Conservation (phyloP, 148 eudicot species). For the Fagopyrum homotropicum region DNA sequence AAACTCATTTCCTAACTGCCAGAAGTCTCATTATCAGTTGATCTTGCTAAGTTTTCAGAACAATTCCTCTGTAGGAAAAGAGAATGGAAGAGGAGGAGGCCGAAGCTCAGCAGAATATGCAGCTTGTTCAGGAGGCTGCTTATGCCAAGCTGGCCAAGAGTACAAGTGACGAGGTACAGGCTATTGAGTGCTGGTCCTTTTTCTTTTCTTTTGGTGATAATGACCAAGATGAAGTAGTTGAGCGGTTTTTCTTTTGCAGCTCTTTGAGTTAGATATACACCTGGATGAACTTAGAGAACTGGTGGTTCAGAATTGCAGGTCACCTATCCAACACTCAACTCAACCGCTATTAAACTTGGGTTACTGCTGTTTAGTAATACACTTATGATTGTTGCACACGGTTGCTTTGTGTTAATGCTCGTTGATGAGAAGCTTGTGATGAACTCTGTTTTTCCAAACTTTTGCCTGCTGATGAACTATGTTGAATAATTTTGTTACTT, state of each 20-base stretch:
- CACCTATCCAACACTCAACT: not conserved
- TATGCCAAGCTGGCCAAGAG: constrained; percentile 66
- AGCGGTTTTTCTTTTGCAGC: constrained; percentile 30
- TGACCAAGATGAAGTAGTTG: not conserved
- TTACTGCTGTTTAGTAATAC: not conserved
- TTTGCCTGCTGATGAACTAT: not conserved
- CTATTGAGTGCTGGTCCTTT: not conserved
- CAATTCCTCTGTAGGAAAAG: constrained; percentile 42
- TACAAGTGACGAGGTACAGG: constrained; percentile 55
- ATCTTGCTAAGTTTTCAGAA: not conserved
- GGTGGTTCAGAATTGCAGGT: constrained; percentile 66
- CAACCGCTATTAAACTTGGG: not conserved
- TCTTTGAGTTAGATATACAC: constrained; percentile 46
- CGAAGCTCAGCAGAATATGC: constrained; percentile 43
- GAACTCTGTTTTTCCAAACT: no score
- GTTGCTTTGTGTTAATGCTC: no score
- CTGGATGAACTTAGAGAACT: constrained; percentile 56
- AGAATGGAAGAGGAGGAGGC: constrained; percentile 62
- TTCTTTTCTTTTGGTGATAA: not conserved
- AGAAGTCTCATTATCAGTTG: not conserved
- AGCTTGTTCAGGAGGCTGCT: constrained; percentile 68
- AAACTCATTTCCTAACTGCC: not conserved
- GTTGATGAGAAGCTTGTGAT: no score
- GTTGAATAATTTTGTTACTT: not conserved
- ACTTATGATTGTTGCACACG: no score